phyloP scores from a whole-genome alignment of 306 rosid genomes.

The Sicyos baderoa region DNA sequence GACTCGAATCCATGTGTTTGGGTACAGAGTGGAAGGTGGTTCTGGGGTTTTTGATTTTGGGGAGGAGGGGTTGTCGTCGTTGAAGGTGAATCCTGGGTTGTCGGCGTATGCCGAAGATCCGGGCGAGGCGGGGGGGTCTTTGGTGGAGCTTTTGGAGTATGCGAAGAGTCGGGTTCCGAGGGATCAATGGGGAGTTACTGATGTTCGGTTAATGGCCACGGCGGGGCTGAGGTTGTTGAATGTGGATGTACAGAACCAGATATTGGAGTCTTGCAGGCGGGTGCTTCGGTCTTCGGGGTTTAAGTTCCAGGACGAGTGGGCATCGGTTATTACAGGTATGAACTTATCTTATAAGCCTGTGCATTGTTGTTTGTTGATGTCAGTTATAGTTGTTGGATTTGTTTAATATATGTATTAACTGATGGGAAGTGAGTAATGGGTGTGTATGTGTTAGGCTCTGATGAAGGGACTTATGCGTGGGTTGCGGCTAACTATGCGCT shows the following conservation, averaged over 20 bases:
- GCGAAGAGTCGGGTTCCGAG: constrained; percentile 55
- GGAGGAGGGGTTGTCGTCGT: constrained; percentile 39
- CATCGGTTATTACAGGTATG: constrained; percentile 78
- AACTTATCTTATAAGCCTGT: not conserved
- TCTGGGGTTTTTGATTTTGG: constrained; percentile 43
- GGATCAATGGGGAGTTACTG: constrained; percentile 58
- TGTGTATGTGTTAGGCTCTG: constrained; percentile 51
- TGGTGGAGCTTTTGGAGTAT: constrained; percentile 57
- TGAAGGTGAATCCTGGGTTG: constrained; percentile 73
- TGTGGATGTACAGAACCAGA: constrained; percentile 36
- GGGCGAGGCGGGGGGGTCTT: constrained; percentile 46
- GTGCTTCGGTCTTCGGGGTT: constrained; percentile 53
- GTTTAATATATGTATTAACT: not conserved
- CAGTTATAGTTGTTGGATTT: not conserved
- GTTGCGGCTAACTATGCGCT: constrained; percentile 88
- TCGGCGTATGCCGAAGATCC: constrained; percentile 57
- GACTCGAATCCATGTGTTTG: constrained; percentile 65
- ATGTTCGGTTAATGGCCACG: constrained; percentile 85
- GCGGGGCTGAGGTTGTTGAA: constrained; percentile 78
- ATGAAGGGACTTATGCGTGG: constrained; percentile 91
- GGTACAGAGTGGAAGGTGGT: constrained; percentile 25
- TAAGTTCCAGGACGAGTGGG: constrained; percentile 71
- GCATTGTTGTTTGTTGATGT: not conserved
- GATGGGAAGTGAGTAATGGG: constrained; percentile 22
- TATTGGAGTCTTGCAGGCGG: constrained; percentile 57